Conservation (phyloP, 2,329 filamentous ascomycete species). For the Cryphonectria japonica region DNA sequence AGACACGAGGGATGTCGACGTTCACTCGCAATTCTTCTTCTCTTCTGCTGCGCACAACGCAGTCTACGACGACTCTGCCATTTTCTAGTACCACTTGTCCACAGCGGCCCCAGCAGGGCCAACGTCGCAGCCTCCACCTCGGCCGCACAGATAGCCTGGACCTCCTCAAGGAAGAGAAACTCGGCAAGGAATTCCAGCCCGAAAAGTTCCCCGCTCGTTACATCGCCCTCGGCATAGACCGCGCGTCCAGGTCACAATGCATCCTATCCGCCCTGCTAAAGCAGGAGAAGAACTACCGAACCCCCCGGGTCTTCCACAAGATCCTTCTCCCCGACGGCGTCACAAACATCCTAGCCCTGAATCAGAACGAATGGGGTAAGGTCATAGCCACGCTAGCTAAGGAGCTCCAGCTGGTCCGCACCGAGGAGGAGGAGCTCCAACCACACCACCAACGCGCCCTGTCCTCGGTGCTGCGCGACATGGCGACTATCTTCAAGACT, state of each 20-base stretch:
- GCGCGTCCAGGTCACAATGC: slow-evolving; percentile 63
- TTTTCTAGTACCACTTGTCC: too few species aligned
- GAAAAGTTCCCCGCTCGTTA: slow-evolving; percentile 48
- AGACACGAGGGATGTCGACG: slow-evolving; percentile 17
- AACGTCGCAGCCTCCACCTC: slow-evolving; percentile 25
- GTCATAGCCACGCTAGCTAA: slow-evolving; percentile 39
- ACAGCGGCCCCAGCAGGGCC: background rate
- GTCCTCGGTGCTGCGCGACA: slow-evolving; percentile 51
- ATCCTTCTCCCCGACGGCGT: slow-evolving; percentile 39
- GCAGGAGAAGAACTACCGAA: background rate
- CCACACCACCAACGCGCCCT: slow-evolving; percentile 38
- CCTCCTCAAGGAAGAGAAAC: slow-evolving; percentile 46
- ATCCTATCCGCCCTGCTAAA: slow-evolving; percentile 47
- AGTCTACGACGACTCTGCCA: background rate
- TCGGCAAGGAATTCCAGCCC: slow-evolving; percentile 42
- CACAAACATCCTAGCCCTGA: slow-evolving; percentile 30
- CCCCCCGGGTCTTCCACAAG: slow-evolving; percentile 36
- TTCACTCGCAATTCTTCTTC: background rate
- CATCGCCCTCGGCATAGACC: slow-evolving; percentile 68
- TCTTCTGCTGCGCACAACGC: background rate
- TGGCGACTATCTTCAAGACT: slow-evolving; percentile 55
- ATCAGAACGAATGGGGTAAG: background rate
- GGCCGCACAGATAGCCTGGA: background rate
- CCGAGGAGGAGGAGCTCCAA: too few species aligned
- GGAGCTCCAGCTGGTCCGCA: slow-evolving; percentile 51